These are phyloP conservation scores for Penicillium verhagenii DNA, from an alignment of 495 filamentous ascomycete species.

Conservation along the genomic window DNA sequence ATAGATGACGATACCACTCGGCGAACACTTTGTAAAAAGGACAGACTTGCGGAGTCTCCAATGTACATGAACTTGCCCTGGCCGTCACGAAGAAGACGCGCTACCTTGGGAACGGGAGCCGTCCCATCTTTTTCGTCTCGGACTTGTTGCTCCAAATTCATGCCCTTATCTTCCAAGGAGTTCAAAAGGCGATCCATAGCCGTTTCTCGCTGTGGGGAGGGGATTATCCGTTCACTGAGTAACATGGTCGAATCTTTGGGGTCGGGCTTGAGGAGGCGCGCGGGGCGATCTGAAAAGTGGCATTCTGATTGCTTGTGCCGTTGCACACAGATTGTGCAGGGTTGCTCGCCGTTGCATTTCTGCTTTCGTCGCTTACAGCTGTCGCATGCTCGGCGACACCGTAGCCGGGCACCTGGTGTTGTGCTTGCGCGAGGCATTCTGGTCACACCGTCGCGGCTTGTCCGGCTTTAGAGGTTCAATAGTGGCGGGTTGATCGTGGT, in stretches of 20 bases:
- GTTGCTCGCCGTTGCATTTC: conserved; percentile 73
- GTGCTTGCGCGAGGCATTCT: conserved; percentile 42
- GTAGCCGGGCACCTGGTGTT: conserved; percentile 35
- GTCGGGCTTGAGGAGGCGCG: conserved; percentile 36
- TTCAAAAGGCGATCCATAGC: conserved; percentile 43
- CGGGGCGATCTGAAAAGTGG: conserved; percentile 45
- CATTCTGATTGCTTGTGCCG: conserved; percentile 51
- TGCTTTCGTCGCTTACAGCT: conserved; percentile 78
- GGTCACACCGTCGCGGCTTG: conserved; percentile 6
- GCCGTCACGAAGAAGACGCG: conserved; percentile 54
- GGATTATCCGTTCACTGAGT: conserved; percentile 36
- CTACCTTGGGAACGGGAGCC: conserved; percentile 43
- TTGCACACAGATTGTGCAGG: conserved; percentile 66
- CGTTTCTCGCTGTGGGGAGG: conserved; percentile 38
- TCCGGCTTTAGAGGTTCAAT: conserved; percentile 5
- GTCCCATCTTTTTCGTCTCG: conserved; percentile 39
- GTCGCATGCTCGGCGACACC: conserved; percentile 60
- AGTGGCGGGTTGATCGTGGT: background rate
- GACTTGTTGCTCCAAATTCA: conserved; percentile 34
- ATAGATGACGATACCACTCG: conserved; percentile 68
- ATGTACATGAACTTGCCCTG: conserved; percentile 63
- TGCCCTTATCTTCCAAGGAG: conserved; percentile 37
- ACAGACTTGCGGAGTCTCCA: conserved; percentile 70
- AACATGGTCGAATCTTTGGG: conserved; percentile 38
- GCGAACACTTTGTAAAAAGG: conserved; percentile 69